Evolutionary conservation across 192 early-diverging fungal species (phyloP).

Genomic region (Umbelopsis sp.): DNA sequence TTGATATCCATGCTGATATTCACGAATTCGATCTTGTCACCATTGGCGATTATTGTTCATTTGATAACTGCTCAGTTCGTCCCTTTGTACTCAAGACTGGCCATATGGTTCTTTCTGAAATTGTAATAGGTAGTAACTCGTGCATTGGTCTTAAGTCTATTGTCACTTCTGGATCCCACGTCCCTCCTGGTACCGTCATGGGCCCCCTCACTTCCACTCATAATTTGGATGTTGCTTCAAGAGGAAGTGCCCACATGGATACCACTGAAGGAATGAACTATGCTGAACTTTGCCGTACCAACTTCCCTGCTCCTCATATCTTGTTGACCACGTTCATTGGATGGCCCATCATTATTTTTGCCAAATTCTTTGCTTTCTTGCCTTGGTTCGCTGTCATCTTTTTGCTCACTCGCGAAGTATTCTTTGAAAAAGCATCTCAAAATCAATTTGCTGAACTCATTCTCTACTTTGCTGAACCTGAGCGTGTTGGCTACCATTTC

Average conservation of each 20-base stretch:
- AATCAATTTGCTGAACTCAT: slow-evolving; percentile 37
- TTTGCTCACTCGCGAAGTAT: slow-evolving; percentile 35
- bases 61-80: slow-evolving; percentile 35
- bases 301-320: slow-evolving; percentile 30
- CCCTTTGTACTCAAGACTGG: slow-evolving; percentile 43
- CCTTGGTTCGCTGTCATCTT: slow-evolving; percentile 44
- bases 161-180: slow-evolving; percentile 39
- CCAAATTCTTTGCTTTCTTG: slow-evolving; percentile 30
- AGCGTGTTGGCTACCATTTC: slow-evolving; percentile 44
- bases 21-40: slow-evolving; percentile 50
- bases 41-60: slow-evolving; percentile 41
- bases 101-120: slow-evolving; percentile 42
- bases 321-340: slow-evolving; percentile 30
- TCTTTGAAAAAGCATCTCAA: slow-evolving; percentile 32
- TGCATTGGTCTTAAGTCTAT: slow-evolving; percentile 39
- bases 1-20: slow-evolving; percentile 37
- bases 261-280: slow-evolving; percentile 24
- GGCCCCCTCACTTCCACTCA: slow-evolving; percentile 45
- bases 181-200: slow-evolving; percentile 42
- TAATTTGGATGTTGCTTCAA: slow-evolving; percentile 34
- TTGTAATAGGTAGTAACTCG: slow-evolving; percentile 41
- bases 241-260: slow-evolving; percentile 28
- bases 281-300: slow-evolving; percentile 26
- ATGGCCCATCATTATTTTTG: slow-evolving; percentile 33
- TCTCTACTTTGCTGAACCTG: slow-evolving; percentile 34